Evolutionary conservation across 2,329 filamentous ascomycete genomes (phyloP).

Genomic region (Fusarium sp.): DNA sequence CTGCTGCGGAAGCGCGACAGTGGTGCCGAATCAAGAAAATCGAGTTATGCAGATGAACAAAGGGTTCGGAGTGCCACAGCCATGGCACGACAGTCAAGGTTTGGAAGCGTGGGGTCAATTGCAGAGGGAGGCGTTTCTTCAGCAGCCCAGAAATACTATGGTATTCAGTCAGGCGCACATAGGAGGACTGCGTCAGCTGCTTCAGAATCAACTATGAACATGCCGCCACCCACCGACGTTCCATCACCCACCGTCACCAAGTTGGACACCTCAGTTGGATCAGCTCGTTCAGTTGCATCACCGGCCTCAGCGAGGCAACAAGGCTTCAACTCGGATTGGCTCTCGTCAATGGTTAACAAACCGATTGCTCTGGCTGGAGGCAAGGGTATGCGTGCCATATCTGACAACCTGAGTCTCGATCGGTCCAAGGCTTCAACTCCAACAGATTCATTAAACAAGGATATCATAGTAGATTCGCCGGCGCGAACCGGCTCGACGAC

Average conservation of each 20-base stretch:
- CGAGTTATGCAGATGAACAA: conserved; percentile 81
- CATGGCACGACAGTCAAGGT: conserved; percentile 77
- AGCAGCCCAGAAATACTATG: conserved; percentile 77
- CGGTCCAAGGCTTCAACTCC: conserved; percentile 62
- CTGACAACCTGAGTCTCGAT: conserved; percentile 73
- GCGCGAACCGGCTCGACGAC: conserved; percentile 80
- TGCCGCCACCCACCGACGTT: conserved; percentile 62
- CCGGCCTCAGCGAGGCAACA: conserved; percentile 56
- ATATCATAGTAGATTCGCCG: conserved; percentile 54
- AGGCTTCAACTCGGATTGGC: conserved; percentile 64
- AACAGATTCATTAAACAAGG: conserved; percentile 54
- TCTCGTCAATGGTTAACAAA: conserved; percentile 61
- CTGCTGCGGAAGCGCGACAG: conserved; percentile 82
- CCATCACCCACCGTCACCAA: conserved; percentile 68
- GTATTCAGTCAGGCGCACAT: conserved; percentile 58
- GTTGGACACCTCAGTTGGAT: conserved; percentile 58
- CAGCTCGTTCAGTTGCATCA: conserved; percentile 54
- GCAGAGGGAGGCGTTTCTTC: conserved; percentile 68
- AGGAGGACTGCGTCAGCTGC: conserved; percentile 70
- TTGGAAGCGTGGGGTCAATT: conserved; percentile 80
- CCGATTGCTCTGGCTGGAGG: conserved; percentile 60
- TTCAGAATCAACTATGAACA: conserved; percentile 61
- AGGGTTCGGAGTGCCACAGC: conserved; percentile 71
- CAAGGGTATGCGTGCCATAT: conserved; percentile 83
- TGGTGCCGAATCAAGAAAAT: conserved; percentile 70